Conservation (phyloP, 371 early-diverging fungal species). For the Mucor piriformis region DNA sequence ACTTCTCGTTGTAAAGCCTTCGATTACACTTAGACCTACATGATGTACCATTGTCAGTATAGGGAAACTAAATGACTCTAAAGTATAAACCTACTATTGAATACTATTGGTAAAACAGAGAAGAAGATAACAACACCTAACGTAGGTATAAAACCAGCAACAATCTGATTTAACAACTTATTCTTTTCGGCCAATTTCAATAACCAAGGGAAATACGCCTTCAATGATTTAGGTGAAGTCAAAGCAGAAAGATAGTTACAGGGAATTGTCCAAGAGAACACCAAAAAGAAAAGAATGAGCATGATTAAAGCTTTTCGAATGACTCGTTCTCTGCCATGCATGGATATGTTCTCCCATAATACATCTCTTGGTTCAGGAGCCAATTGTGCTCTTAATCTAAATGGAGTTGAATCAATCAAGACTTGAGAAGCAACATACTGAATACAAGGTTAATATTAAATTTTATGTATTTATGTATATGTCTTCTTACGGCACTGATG, state of each 20-base stretch:
- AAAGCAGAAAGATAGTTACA: constrained; percentile 60
- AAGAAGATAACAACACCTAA: constrained; percentile 60
- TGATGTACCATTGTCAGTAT: neutral
- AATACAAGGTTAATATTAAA: no score
- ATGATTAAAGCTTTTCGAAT: constrained; percentile 53
- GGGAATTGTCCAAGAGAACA: constrained; percentile 59
- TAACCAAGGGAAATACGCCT: constrained; percentile 52
- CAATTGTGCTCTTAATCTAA: constrained; percentile 63
- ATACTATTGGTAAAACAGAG: constrained; percentile 65
- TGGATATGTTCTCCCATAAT: constrained; percentile 73
- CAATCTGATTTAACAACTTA: constrained; percentile 54
- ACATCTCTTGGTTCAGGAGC: constrained; percentile 84
- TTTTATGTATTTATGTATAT: no score
- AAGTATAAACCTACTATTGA: constrained; percentile 46
- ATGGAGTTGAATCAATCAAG: constrained; percentile 67
- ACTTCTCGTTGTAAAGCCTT: constrained; percentile 70
- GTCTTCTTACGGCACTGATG: constrained; percentile 58
- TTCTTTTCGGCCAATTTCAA: constrained; percentile 48
- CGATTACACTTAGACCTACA: constrained; percentile 48
- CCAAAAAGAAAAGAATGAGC: constrained; percentile 44
- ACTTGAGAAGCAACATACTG: constrained; percentile 65
- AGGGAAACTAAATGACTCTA: neutral
- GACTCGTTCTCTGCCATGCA: constrained; percentile 54
- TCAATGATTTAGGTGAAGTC: constrained; percentile 52
- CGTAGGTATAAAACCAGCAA: constrained; percentile 65